phyloP scores from a whole-genome alignment of 1,139 yeast genomes.

The Arxiozyma heterogenica region DNA sequence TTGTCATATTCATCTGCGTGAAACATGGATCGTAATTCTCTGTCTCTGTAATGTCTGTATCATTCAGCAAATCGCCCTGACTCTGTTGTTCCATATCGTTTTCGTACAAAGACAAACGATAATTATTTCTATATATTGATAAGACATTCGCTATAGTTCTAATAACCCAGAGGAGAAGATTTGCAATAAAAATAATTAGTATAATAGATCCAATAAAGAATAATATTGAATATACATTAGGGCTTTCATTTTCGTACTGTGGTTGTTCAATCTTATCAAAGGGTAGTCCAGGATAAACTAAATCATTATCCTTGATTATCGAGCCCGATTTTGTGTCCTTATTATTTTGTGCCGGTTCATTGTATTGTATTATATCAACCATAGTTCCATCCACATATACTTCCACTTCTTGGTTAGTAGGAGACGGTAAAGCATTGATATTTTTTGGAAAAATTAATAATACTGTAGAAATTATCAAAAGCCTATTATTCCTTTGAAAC shows the following conservation, averaged over 20 bases:
- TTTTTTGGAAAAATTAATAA: neutral
- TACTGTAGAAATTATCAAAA: neutral
- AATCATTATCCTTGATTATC: neutral
- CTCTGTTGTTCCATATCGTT: conserved; percentile 1
- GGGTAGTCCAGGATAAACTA: neutral
- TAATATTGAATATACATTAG: neutral
- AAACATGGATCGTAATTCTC: neutral
- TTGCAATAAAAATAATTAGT: neutral
- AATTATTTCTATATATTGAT: neutral
- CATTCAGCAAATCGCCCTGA: neutral
- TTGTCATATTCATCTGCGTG: neutral
- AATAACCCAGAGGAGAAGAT: neutral
- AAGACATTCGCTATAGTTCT: neutral
- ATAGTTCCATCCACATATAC: neutral
- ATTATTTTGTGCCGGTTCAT: neutral
- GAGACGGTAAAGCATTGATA: neutral
- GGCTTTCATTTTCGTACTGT: neutral
- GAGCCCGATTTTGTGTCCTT: neutral
- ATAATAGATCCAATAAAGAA: neutral
- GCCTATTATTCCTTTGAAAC: neutral
- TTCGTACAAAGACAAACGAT: neutral
- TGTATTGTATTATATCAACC: conserved; percentile 2
- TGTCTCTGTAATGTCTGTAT: neutral
- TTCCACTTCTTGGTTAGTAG: neutral
- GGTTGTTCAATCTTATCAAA: neutral